Conservation (phyloP, 1,139 yeast genomes). For the Pichia sp. region DNA sequence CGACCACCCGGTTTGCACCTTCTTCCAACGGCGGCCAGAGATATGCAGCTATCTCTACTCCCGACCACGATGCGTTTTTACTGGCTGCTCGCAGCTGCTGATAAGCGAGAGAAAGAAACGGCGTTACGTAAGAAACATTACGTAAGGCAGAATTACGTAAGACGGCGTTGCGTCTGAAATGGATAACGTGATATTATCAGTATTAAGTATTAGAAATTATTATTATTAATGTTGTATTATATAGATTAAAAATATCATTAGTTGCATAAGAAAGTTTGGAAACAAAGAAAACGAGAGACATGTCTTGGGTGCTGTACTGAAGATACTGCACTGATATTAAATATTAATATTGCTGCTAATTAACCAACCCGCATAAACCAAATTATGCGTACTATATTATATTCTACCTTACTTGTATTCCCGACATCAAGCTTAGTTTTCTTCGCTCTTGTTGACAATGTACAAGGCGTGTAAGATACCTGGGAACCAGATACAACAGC, state of each 20-base stretch:
- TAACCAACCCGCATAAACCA: not conserved
- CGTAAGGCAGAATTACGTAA: not conserved
- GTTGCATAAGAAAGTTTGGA: not conserved
- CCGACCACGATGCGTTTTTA: not conserved
- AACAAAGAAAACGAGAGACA: not conserved
- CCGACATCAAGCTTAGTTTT: not conserved
- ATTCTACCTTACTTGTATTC: too few species aligned
- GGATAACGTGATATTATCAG: not conserved
- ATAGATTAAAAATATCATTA: not conserved
- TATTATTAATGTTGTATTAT: not conserved
- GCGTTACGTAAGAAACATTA: not conserved
- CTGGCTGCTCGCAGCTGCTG: not conserved
- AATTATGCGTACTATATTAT: not conserved
- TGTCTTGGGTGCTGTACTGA: not conserved
- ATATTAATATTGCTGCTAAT: not conserved
- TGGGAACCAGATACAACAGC: slow-evolving; percentile 68
- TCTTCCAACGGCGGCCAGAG: not conserved
- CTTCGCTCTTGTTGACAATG: slow-evolving; percentile 36
- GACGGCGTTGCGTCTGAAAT: too few species aligned
- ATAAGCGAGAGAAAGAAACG: not conserved
- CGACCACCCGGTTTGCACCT: too few species aligned
- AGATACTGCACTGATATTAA: not conserved
- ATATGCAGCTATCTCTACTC: not conserved
- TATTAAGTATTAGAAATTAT: not conserved
- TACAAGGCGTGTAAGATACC: slow-evolving; percentile 71